Base-by-base conservation (phyloP, 202 grass and related monocot genomes). In the Hordeum pubiflorum region DNA sequence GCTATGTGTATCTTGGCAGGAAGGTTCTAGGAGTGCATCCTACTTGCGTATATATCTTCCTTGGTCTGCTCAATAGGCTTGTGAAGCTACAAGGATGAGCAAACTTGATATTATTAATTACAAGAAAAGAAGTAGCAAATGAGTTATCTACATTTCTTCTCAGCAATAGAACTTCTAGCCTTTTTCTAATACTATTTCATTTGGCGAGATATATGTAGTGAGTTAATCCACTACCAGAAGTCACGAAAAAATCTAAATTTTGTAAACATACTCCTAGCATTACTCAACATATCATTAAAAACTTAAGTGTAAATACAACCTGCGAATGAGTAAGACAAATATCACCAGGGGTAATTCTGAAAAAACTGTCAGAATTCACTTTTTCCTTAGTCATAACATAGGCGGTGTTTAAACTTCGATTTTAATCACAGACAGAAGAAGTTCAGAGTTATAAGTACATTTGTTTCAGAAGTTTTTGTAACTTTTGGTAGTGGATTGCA, bases 1-100 rank as follows among this genome's bases (percentile, higher is more conserved):
- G 81, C 78, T 39, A 89, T 80, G 18, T 58, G 72, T 85, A 89
- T 85, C 82, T 89, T 85, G 29, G 82, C 69, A 72, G 69, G 41
- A 14, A 26, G 48, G 43, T 27, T 31, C 3, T 52, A 24, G 48
- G 69, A 18, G 15, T 52, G 46, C 15, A 52, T 52, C 15, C 15
- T 52, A 26, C 15, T 73, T 18, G 64, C n/a, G 36, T 12, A 68
- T 37, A 23, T 4, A 68, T 10, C 64, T 68, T 68, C 64, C 9
- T 22, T 39, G 34, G 64, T 68, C 34, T 52, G 26, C 69, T 52
- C 26, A 31, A n/a, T 12, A 54, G 40, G 14, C 44, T 73, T 32
- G 44, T 18, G 43, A 73, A 73, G 1, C 69, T 73, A 54, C 39
- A 73, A 0, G 0, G 5, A 32, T 20, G n/a, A 68, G 52, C 69